Percentiles rank a stretch among this genome's conserved stretches.
phyloP scores from a whole-genome alignment of 257 asterid species.

The Jasminum sambac region DNA sequence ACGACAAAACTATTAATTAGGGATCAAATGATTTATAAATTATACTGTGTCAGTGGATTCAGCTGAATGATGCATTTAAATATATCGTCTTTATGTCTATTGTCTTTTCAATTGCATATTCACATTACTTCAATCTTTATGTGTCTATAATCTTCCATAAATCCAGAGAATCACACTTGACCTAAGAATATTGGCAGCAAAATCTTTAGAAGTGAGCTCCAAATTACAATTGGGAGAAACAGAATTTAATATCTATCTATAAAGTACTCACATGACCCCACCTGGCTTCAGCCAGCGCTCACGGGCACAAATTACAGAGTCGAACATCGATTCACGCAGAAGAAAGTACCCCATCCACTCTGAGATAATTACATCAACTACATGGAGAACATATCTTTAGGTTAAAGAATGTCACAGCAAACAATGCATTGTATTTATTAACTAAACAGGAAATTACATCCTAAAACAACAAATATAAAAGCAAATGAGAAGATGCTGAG shows the following conservation, averaged over 20 bases:
- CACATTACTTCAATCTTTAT: not conserved
- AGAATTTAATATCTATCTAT: not conserved
- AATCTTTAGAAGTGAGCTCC: not conserved
- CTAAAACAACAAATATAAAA: not conserved
- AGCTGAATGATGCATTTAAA: not conserved
- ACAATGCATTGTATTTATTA: not conserved
- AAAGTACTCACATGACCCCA: slow-evolving; percentile 80
- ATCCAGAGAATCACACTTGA: not conserved
- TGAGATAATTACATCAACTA: slow-evolving; percentile 95
- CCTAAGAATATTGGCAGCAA: not conserved
- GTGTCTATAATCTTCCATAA: not conserved
- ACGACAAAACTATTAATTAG: not conserved
- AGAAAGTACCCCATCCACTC: slow-evolving; percentile 99
- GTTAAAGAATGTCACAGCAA: slow-evolving; percentile 9
- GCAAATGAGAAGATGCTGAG: not conserved
- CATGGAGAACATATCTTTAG: slow-evolving; percentile 12
- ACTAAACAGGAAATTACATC: not conserved
- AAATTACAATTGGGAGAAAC: not conserved
- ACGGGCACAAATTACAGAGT: slow-evolving; percentile 89
- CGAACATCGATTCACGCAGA: slow-evolving; percentile 98
- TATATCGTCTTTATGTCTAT: not conserved
- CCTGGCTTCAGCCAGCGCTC: slow-evolving; percentile 88
- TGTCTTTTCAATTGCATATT: not conserved
- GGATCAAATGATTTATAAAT: not conserved
- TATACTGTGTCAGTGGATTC: not conserved